phyloP scores from a whole-genome alignment of 2,329 filamentous ascomycete genomes.

The Massarina eburnea region DNA sequence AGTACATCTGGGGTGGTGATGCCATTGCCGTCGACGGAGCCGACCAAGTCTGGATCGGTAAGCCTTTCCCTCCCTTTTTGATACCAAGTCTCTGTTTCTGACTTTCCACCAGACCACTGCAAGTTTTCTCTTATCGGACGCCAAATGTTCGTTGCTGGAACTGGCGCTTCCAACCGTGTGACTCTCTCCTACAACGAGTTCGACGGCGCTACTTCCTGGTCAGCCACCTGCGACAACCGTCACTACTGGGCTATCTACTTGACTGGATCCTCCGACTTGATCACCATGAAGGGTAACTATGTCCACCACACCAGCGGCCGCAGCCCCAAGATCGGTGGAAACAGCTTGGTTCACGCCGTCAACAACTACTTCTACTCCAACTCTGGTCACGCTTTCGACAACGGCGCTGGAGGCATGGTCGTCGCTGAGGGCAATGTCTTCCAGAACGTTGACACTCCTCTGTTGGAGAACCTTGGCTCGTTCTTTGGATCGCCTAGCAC shows the following conservation, averaged over 20 bases:
- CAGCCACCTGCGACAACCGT: constrained; percentile 59
- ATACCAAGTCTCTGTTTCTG: not conserved
- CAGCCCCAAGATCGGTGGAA: constrained; percentile 53
- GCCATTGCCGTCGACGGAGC: constrained; percentile 38
- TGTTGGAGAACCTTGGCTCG: constrained; percentile 46
- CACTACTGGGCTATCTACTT: constrained; percentile 56
- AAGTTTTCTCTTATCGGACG: constrained; percentile 24
- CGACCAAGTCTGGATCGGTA: constrained; percentile 38
- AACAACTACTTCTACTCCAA: constrained; percentile 65
- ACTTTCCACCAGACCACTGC: constrained; percentile 19
- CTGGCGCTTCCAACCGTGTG: constrained; percentile 42
- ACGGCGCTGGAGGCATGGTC: constrained; percentile 42
- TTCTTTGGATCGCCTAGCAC: constrained; percentile 43
- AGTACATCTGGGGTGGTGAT: constrained; percentile 45
- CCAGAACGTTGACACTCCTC: constrained; percentile 53
- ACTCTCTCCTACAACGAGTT: constrained; percentile 64
- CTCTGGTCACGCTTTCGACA: constrained; percentile 61
- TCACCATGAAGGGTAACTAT: constrained; percentile 29
- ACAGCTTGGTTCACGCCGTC: constrained; percentile 61
- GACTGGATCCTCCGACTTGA: constrained; percentile 19
- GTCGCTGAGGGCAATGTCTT: constrained; percentile 62
- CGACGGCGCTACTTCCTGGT: constrained; percentile 57
- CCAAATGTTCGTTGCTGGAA: constrained; percentile 21
- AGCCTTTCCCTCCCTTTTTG: not conserved
- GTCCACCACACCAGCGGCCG: constrained; percentile 27